These are phyloP conservation scores for Lycium ferocissimum DNA, from an alignment of 257 asterid species.

Conservation along the genomic window DNA sequence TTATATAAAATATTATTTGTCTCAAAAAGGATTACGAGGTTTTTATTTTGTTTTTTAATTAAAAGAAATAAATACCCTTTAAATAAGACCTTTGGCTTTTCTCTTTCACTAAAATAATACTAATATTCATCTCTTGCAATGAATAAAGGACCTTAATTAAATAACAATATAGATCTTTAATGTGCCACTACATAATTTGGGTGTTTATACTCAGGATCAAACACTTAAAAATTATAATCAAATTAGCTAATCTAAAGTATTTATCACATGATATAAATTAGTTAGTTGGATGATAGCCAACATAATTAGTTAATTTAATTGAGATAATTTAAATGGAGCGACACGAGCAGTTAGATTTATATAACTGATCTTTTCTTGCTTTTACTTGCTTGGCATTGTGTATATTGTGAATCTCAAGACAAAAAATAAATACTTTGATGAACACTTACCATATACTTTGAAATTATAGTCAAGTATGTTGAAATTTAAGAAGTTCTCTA, in stretches of 20 bases:
- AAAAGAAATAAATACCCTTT: neutral
- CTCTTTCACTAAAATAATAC: neutral
- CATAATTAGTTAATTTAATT: too few relatives aligned
- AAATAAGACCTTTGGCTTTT: neutral
- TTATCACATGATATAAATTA: neutral
- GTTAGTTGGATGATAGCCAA: neutral
- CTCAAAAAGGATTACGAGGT: neutral
- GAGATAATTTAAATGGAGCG: too few relatives aligned
- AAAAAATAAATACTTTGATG: too few relatives aligned
- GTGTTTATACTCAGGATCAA: neutral
- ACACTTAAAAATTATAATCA: neutral
- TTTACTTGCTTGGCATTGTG: neutral
- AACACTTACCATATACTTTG: too few relatives aligned
- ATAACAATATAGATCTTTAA: neutral
- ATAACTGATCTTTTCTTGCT: too few relatives aligned
- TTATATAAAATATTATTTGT: neutral
- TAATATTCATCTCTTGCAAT: neutral
- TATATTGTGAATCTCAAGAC: neutral
- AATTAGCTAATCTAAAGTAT: neutral
- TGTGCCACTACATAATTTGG: neutral
- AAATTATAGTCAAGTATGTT: too few relatives aligned
- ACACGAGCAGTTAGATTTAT: too few relatives aligned
- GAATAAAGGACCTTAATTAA: neutral
- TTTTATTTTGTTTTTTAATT: too few relatives aligned
- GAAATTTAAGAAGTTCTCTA: too few relatives aligned